phyloP scores from a whole-genome alignment of 208 protist species.

The Acanthamoeba lenticulata region DNA sequence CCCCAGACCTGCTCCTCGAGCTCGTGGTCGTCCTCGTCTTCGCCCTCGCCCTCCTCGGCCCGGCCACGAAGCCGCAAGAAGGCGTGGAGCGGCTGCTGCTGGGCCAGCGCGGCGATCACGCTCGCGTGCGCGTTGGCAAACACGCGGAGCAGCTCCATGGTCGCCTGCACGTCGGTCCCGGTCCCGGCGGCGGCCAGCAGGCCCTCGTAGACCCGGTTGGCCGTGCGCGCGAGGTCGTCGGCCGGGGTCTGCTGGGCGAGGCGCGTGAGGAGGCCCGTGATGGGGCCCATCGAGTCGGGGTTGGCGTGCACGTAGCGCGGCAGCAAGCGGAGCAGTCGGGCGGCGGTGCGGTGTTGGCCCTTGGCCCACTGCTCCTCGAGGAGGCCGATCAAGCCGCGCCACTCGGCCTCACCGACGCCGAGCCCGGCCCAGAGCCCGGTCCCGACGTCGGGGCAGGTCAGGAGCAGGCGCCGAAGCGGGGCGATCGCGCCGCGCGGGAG shows the following conservation, averaged over 20 bases:
- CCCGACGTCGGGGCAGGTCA: not conserved
- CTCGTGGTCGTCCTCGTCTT: not conserved
- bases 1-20: not conserved
- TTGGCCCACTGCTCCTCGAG: conserved; percentile 3
- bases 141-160: not conserved
- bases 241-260: not conserved
- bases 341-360: not conserved
- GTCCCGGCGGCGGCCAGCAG: not conserved
- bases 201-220: not conserved
- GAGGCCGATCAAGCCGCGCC: not conserved
- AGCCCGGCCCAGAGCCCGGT: not conserved
- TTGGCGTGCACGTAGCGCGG: not conserved
- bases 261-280: not conserved
- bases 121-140: not conserved
- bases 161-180: not conserved
- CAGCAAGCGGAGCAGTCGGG: not conserved
- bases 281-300: not conserved
- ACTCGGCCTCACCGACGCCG: not conserved
- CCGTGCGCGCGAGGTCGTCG: not conserved
- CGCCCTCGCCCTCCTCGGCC: not conserved
- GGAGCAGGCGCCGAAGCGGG: not conserved
- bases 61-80: not conserved
- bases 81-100: conserved; percentile 13
- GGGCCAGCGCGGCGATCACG: not conserved
- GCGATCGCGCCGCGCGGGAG: not conserved